A percentile compares a stretch with the other conserved stretches of the same genome.
Conservation (phyloP, 345 rosid species). For the Lumnitzera littorea region DNA sequence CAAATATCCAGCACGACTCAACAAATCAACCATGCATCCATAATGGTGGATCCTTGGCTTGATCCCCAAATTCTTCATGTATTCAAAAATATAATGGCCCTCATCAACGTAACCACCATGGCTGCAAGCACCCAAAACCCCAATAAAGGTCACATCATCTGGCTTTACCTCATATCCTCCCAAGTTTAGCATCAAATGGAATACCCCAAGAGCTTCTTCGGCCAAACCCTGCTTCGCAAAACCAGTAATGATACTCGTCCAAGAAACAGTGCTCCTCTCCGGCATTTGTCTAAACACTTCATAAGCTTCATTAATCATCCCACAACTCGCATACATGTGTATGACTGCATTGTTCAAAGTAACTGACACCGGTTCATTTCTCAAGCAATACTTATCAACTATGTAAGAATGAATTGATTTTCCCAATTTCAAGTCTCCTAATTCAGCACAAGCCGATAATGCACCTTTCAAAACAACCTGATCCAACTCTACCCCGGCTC, state of each 20-base stretch:
- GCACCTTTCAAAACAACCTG: slow-evolving; percentile 46
- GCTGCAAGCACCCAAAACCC: slow-evolving; percentile 51
- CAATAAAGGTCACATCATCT: slow-evolving; percentile 40
- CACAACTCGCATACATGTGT: slow-evolving; percentile 59
- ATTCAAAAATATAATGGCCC: slow-evolving; percentile 35
- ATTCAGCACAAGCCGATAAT: slow-evolving; percentile 55
- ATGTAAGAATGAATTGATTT: slow-evolving; percentile 52
- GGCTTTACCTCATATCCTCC: slow-evolving; percentile 32
- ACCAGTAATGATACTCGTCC: slow-evolving; percentile 53
- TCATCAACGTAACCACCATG: slow-evolving; percentile 46
- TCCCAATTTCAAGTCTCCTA: slow-evolving; percentile 57
- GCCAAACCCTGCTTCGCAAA: slow-evolving; percentile 51
- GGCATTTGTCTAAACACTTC: slow-evolving; percentile 45
- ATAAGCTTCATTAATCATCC: slow-evolving; percentile 42
- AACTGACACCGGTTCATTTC: slow-evolving; percentile 31
- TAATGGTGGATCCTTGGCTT: slow-evolving; percentile 50
- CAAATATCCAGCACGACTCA: slow-evolving; percentile 48
- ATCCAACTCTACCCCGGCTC: slow-evolving; percentile 37
- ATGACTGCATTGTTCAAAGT: slow-evolving; percentile 48
- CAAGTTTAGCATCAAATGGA: slow-evolving; percentile 29
- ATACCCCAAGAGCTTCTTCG: slow-evolving; percentile 36
- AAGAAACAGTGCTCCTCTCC: slow-evolving; percentile 42
- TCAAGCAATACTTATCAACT: slow-evolving; percentile 27
- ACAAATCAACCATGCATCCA: slow-evolving; percentile 66
- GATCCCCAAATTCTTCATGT: slow-evolving; percentile 35